phyloP scores from a whole-genome alignment of 495 filamentous ascomycete genomes.

The Cryomyces minteri region DNA sequence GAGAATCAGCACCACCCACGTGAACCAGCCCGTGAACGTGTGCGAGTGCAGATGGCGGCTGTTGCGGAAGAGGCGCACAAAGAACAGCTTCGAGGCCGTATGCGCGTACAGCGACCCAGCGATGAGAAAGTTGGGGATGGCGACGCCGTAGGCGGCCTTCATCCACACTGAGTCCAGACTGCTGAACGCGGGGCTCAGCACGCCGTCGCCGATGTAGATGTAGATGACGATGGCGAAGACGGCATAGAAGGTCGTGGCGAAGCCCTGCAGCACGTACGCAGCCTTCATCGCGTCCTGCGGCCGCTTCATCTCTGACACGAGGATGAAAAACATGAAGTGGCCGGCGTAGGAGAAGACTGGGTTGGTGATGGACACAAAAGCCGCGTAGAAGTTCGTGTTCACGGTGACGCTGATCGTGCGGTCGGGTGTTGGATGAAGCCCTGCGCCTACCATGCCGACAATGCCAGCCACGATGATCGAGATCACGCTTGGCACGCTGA shows the following conservation, averaged over 20 bases:
- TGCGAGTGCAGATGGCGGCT: conserved; percentile 29
- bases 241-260: conserved; percentile 33
- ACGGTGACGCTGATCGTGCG: conserved; percentile 7
- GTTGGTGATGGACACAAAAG: conserved; percentile 24
- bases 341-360: conserved; percentile 26
- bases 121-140: conserved; percentile 28
- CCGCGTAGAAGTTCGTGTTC: conserved; percentile 17
- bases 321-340: conserved; percentile 33
- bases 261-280: conserved; percentile 22
- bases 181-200: conserved; percentile 31
- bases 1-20: conserved; percentile 27
- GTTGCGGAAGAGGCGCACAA: conserved; percentile 27
- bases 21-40: conserved; percentile 29
- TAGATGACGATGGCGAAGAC: conserved; percentile 33
- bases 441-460: conserved; percentile 25
- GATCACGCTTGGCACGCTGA: conserved; percentile 13
- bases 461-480: conserved; percentile 22
- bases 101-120: conserved; percentile 34
- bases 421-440: conserved; percentile 14
- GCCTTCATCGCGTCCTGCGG: conserved; percentile 38
- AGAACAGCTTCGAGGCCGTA: conserved; percentile 32
- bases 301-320: conserved; percentile 38
- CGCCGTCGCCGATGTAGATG: conserved; percentile 30
- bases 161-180: conserved; percentile 25
- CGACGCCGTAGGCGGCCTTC: conserved; percentile 32